A percentile compares a stretch with the other conserved stretches of the same genome.
These are phyloP conservation scores for Arthrobotrys conoides DNA, from an alignment of 2,329 filamentous ascomycete genomes.

Conservation along the genomic window DNA sequence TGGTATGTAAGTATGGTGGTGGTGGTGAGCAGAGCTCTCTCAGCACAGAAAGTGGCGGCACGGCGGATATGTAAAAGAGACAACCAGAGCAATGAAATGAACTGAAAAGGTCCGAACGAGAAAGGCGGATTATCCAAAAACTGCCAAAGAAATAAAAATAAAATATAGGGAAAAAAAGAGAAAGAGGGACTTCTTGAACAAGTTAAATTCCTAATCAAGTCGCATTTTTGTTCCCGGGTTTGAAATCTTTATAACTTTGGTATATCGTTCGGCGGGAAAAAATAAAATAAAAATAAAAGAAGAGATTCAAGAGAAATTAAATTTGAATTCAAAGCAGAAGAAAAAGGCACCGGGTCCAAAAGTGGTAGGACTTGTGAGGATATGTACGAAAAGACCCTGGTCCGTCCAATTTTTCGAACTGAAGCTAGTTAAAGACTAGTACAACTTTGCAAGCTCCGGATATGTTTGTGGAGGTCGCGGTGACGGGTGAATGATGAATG, in stretches of 20 bases:
- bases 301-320: not conserved
- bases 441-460: conserved; percentile 21
- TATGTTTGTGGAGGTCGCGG: not conserved
- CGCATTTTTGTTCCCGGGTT: conserved; percentile 53
- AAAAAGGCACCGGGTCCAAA: conserved; percentile 25
- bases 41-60: conserved; percentile 3
- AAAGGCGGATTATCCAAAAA: conserved; percentile 3
- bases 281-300: too few species aligned
- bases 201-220: conserved; percentile 39
- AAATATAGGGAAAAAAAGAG: not conserved
- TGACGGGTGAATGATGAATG: not conserved
- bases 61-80: conserved; percentile 11
- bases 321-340: not conserved
- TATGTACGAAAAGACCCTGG: conserved; percentile 39
- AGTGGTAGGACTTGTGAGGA: conserved; percentile 44
- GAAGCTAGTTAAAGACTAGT: conserved; percentile 17
- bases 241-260: conserved; percentile 5
- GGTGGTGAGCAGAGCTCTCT: not conserved
- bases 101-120: conserved; percentile 14
- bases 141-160: conserved; percentile 1
- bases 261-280: not conserved
- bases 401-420: conserved; percentile 8
- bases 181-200: not conserved
- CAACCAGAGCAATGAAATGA: not conserved
- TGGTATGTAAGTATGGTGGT: not conserved